Conservation (phyloP, 768 basidiomycete species). For the Agrocybe chaxingu region DNA sequence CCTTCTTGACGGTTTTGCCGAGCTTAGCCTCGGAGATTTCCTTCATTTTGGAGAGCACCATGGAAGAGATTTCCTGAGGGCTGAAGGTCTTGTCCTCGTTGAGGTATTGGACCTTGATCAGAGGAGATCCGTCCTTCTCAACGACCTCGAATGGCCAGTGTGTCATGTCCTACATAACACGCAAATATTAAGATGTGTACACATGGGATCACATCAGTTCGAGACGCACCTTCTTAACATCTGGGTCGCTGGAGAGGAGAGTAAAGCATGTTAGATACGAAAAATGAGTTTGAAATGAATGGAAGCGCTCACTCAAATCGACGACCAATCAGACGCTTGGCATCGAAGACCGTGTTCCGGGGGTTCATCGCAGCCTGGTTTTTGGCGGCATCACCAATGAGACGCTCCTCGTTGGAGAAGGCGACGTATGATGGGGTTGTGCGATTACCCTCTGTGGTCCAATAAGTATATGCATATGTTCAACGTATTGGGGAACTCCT, state of each 20-base stretch:
- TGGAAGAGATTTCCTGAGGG: conserved; percentile 99
- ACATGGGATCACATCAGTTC: conserved; percentile 11
- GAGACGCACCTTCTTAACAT: conserved; percentile 77
- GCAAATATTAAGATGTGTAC: conserved; percentile 9
- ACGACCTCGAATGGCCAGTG: conserved; percentile 99
- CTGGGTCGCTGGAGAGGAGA: conserved; percentile 62
- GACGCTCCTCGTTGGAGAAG: conserved; percentile 92
- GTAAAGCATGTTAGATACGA: conserved; percentile 3
- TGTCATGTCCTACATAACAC: conserved; percentile 67
- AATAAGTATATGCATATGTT: conserved; percentile 5
- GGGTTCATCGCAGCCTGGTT: conserved; percentile 99
- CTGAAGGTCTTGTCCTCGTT: conserved; percentile 94
- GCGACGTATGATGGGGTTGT: conserved; percentile 99
- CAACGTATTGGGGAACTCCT: conserved; percentile 27
- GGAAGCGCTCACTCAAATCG: conserved; percentile 75
- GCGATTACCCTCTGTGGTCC: conserved; percentile 84
- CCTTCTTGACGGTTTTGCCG: conserved; percentile 97
- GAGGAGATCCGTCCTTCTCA: conserved; percentile 94
- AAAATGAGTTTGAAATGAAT: neutral
- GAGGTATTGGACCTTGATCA: conserved; percentile 96
- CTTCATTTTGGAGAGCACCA: conserved; percentile 99
- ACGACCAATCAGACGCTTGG: conserved; percentile 97
- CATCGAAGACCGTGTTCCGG: conserved; percentile 97
- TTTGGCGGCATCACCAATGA: conserved; percentile 98
- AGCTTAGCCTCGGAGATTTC: conserved; percentile 99